A percentile compares a stretch with the other conserved stretches of the same genome.
phyloP scores from a whole-genome alignment of 768 basidiomycete species.

The Pulveroboletus sp. region DNA sequence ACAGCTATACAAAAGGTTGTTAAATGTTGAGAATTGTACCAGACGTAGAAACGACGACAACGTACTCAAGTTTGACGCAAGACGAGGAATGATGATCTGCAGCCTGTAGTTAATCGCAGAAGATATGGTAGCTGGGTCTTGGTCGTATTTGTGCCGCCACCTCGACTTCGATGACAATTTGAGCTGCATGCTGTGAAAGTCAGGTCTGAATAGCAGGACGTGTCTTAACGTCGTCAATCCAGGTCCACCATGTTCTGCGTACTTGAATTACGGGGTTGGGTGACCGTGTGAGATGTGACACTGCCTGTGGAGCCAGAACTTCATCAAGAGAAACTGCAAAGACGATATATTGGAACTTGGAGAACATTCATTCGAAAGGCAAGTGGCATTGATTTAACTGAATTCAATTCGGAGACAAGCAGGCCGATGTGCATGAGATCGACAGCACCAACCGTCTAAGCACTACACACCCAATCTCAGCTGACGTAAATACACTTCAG shows the following conservation, averaged over 20 bases:
- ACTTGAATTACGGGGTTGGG: constrained; percentile 2
- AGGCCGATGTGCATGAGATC: too few species aligned
- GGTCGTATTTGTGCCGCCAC: constrained; percentile 22
- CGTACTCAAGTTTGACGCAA: constrained; percentile 28
- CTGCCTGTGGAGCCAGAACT: too few species aligned
- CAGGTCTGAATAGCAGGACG: neutral
- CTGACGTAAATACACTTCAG: neutral
- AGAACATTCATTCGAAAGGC: too few species aligned
- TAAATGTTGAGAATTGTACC: neutral
- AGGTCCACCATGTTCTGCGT: neutral
- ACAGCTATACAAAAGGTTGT: constrained; percentile 38
- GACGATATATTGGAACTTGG: too few species aligned
- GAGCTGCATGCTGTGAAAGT: constrained; percentile 21
- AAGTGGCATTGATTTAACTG: too few species aligned
- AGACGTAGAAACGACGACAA: neutral
- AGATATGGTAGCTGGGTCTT: constrained; percentile 29
- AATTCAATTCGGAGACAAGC: too few species aligned
- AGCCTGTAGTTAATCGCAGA: constrained; percentile 21
- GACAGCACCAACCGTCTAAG: too few species aligned
- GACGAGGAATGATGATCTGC: constrained; percentile 25
- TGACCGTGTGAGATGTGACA: constrained; percentile 9
- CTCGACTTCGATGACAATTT: constrained; percentile 19
- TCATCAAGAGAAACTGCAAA: too few species aligned
- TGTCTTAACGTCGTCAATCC: neutral
- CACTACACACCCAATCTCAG: too few species aligned